phyloP scores from a whole-genome alignment of 164 flowering plant species.

The Echeveria elegans region DNA sequence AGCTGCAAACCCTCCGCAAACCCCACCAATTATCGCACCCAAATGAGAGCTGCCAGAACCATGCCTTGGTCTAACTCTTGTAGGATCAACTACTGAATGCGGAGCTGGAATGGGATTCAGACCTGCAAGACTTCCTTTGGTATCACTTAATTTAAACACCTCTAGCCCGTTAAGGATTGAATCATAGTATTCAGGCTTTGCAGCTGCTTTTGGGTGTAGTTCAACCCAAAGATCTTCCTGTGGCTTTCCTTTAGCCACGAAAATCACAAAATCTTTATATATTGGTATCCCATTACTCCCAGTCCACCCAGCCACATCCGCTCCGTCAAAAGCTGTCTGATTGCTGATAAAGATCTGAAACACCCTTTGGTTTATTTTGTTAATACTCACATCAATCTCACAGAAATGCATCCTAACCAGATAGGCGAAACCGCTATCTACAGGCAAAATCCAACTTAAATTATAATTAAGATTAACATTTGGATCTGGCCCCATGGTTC shows the following conservation, averaged over 20 bases:
- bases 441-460: constrained; percentile 61
- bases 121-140: constrained; percentile 48
- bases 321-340: constrained; percentile 43
- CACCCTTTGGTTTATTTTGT: constrained; percentile 50
- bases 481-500: constrained; percentile 57
- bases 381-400: constrained; percentile 33
- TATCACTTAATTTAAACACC: constrained; percentile 42
- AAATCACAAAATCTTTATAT: constrained; percentile 39
- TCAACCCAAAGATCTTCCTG: constrained; percentile 57
- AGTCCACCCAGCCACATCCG: constrained; percentile 58
- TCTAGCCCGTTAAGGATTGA: constrained; percentile 58
- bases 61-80: constrained; percentile 12
- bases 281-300: constrained; percentile 30
- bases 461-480: constrained; percentile 42
- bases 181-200: constrained; percentile 29
- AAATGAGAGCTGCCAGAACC: constrained; percentile 16
- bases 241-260: constrained; percentile 26
- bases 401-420: constrained; percentile 91
- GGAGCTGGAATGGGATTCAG: constrained; percentile 34
- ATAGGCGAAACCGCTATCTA: constrained; percentile 61
- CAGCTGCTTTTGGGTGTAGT: constrained; percentile 29
- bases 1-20: constrained; percentile 31
- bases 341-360: constrained; percentile 56
- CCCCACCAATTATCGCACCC: constrained; percentile 36
- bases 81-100: constrained; percentile 21